These are phyloP conservation scores for Viridothelium virens DNA, from an alignment of 495 filamentous ascomycete species.

Conservation along the genomic window DNA sequence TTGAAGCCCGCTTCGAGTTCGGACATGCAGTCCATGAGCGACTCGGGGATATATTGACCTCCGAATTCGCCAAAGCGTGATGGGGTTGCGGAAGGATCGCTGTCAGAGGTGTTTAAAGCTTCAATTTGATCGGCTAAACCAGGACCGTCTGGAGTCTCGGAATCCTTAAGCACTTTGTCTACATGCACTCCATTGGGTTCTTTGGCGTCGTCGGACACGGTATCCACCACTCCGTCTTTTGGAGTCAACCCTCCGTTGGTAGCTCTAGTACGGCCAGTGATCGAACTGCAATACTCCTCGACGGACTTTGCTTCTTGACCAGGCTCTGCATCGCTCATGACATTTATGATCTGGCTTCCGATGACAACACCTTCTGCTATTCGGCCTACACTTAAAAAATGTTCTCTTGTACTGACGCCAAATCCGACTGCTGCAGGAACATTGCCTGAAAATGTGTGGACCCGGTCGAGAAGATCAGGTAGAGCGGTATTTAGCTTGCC, in stretches of 20 bases:
- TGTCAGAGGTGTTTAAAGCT: conserved; percentile 52
- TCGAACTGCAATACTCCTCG: conserved; percentile 74
- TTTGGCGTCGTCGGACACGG: conserved; percentile 46
- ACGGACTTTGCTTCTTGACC: conserved; percentile 68
- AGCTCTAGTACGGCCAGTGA: conserved; percentile 54
- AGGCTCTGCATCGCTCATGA: conserved; percentile 59
- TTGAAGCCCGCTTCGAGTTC: conserved; percentile 92
- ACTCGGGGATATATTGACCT: conserved; percentile 97
- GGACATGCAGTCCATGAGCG: conserved; percentile 90
- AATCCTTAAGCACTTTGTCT: conserved; percentile 55
- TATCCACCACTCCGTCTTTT: conserved; percentile 59
- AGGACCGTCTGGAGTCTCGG: conserved; percentile 49
- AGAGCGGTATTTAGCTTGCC: conserved; percentile 72
- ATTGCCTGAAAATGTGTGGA: conserved; percentile 89
- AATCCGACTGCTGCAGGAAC: conserved; percentile 88
- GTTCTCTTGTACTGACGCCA: conserved; percentile 89
- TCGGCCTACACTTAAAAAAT: conserved; percentile 76
- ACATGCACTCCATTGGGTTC: conserved; percentile 50
- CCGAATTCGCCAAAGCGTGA: conserved; percentile 93
- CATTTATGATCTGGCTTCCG: conserved; percentile 84
- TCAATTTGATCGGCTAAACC: conserved; percentile 66
- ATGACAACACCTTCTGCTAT: conserved; percentile 96
- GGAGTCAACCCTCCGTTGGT: conserved; percentile 38
- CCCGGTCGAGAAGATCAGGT: conserved; percentile 68
- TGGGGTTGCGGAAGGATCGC: conserved; percentile 52